Evolutionary conservation across 2,329 filamentous ascomycete species (phyloP), one percentile per base, ranked within the genome.

Genomic region (Ophiostoma ulmi): DNA sequence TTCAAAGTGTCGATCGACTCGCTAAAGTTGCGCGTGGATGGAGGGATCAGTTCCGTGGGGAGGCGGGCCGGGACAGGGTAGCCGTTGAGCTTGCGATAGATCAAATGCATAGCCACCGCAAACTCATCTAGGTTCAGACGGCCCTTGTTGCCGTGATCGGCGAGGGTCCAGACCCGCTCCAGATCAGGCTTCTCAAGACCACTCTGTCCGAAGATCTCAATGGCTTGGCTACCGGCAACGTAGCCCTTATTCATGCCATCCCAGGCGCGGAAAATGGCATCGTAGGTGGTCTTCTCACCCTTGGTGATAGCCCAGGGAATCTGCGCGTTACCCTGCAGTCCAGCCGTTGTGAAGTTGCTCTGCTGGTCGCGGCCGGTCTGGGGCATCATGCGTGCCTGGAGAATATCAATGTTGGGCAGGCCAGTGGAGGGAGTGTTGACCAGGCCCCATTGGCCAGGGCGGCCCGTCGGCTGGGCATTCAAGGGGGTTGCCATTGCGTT

Each of bases 231-330:
- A 69, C 95, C 95, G 66, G 89, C 91, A 77, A 99, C 96, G 76
- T 90, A 97, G 0, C 95, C 95, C 80, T 96, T 97, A 73, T 89
- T 88, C 74, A 99, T 88, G 2, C 95, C 95, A 81, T 99, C 95
- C 95, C 95, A 99, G 5, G 94, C 94, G 74, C 90, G 91, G 84
- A 99, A 99, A 44, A 98, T 87, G 72, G 93, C 87, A 80, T 99
- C 95, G 75, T 99, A 99, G 73, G 96, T 91, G 73, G 91, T 94
- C 84, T 99, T 99, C 80, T 99, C 95, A 74, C 97, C 94, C 79
- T 99, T 99, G 5, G 95, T 99, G 72, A 99, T 95, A 20, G 95
- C 94, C 95, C 95, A 99, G 0, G 95, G 95, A 77, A 99, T 94
- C 8, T 93, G 94, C 0, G 95, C 95, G 80, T 97, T 98, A 69